Evolutionary conservation across 495 filamentous ascomycete species (phyloP).

Genomic region (Neurospora terricola): DNA sequence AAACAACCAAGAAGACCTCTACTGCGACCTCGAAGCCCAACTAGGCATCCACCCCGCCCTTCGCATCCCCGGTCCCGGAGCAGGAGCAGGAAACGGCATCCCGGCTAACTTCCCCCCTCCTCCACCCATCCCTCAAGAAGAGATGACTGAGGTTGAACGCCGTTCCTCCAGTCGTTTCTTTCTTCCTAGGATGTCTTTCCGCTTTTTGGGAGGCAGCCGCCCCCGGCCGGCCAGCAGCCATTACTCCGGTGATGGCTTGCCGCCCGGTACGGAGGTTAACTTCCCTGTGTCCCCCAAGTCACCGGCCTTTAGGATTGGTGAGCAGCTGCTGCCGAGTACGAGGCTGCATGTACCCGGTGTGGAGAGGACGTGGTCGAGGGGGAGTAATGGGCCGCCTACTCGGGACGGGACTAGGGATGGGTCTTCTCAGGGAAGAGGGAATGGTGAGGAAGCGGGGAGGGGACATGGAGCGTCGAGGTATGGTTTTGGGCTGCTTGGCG

Average conservation of each 20-base stretch:
- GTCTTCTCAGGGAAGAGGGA: neutral
- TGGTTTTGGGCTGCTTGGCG: neutral
- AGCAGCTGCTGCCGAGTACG: constrained; percentile 28
- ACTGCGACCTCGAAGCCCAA: constrained; percentile 16
- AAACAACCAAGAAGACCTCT: neutral
- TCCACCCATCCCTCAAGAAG: neutral
- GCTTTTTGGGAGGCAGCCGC: constrained; percentile 16
- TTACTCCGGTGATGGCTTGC: constrained; percentile 18
- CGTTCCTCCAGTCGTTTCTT: constrained; percentile 16
- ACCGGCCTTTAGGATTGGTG: constrained; percentile 24
- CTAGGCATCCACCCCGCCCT: neutral
- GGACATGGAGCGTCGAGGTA: constrained; percentile 6
- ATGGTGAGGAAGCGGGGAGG: constrained; percentile 5
- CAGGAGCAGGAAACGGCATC: neutral
- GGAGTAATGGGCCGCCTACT: constrained; percentile 20
- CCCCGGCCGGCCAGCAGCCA: constrained; percentile 18
- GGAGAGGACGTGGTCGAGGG: constrained; percentile 24
- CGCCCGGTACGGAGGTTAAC: constrained; percentile 15
- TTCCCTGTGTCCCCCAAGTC: constrained; percentile 31
- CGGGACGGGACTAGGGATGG: constrained; percentile 10
- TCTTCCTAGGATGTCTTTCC: constrained; percentile 22
- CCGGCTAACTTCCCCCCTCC: neutral
- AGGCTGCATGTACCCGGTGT: constrained; percentile 31
- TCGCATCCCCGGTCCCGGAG: neutral
- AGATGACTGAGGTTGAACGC: neutral